Conservation (phyloP, 1,284 basidiomycete genomes). For the Garcileccinum viscosum region DNA sequence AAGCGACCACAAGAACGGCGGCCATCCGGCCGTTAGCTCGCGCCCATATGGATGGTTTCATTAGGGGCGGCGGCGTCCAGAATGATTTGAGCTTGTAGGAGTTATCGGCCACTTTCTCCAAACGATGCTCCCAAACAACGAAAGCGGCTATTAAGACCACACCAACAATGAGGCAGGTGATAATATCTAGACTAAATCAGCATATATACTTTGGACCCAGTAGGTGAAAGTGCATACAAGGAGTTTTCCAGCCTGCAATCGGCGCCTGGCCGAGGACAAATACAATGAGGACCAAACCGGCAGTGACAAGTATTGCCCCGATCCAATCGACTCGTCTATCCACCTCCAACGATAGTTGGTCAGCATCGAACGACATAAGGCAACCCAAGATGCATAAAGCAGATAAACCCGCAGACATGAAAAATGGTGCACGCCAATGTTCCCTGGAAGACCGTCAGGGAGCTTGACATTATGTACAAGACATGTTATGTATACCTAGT, state of each 20-base stretch:
- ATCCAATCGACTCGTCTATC: constrained; percentile 83
- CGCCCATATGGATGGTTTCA: constrained; percentile 66
- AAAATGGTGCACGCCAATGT: constrained; percentile 70
- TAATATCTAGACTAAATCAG: constrained; percentile 45
- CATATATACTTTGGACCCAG: constrained; percentile 1
- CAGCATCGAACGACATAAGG: constrained; percentile 59
- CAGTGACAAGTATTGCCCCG: constrained; percentile 77
- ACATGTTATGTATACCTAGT: no score
- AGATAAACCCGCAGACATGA: constrained; percentile 59
- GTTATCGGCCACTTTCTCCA: constrained; percentile 46
- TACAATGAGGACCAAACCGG: constrained; percentile 78
- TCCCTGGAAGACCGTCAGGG: constrained; percentile 34
- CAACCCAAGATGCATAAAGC: constrained; percentile 57
- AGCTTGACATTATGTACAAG: background rate
- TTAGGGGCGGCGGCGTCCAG: constrained; percentile 64
- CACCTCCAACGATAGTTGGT: constrained; percentile 49
- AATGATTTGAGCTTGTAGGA: constrained; percentile 26
- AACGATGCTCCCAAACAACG: constrained; percentile 64
- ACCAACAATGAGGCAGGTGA: constrained; percentile 62
- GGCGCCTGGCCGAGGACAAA: constrained; percentile 83
- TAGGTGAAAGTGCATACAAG: constrained; percentile 54
- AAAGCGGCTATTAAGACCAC: constrained; percentile 60
- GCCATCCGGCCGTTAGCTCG: constrained; percentile 67
- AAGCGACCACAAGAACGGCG: constrained; percentile 63
- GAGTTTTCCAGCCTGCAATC: constrained; percentile 77